Evolutionary conservation across 768 basidiomycete species (phyloP), one percentile per base, ranked within the genome.

Genomic region (Rhizopogon sp.): DNA sequence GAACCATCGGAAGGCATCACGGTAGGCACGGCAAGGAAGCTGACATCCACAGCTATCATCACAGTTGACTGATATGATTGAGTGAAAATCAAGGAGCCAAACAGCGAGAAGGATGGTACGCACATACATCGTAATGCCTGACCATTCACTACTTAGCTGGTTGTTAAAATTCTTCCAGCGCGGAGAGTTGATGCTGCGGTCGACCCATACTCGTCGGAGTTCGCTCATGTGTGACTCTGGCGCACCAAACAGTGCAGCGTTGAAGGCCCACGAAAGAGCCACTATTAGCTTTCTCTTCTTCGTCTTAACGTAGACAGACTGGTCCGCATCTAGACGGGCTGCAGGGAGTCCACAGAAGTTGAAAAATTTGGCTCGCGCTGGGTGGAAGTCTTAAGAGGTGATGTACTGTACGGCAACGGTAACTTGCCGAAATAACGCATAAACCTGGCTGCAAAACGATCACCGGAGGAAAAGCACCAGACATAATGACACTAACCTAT

Each of bases 311-410:
- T 64, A 63, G 16, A 82, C 68, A 13, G 76, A 78, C 55, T 75
- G 72, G 54, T 76, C 68, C 1, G 75, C 70, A 42, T 73, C 65
- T 13, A 83, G 66, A 6, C 81, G 79, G 3, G 77, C 78, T 43
- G 62, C 62, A 3, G 71, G 67, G 60, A 80, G 75, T 3, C 81
- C 80, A 57, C 78, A 68, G 47, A 75, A 77, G 61, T 81, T 73
- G 31, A 73, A 60, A 45, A 79, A 80, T 35, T 72, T 64, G 16
- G 60, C 56, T 67, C 61, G 73, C 6, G 55, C 64, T 65, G 42
- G 14, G 44, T 50, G 10, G 17, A 45, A 22, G 7, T 53, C 29
- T 16, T 7, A 37, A 31, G 22, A 43, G 44, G 9, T 6, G 28
- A 28, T 16, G 44, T 29, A 25, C 1, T 16, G 28, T 37, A 31